A percentile compares a stretch with the other conserved stretches of the same genome.
These are phyloP conservation scores for Coemansia sp. DNA, from an alignment of 192 early-diverging fungal species.

Conservation along the genomic window DNA sequence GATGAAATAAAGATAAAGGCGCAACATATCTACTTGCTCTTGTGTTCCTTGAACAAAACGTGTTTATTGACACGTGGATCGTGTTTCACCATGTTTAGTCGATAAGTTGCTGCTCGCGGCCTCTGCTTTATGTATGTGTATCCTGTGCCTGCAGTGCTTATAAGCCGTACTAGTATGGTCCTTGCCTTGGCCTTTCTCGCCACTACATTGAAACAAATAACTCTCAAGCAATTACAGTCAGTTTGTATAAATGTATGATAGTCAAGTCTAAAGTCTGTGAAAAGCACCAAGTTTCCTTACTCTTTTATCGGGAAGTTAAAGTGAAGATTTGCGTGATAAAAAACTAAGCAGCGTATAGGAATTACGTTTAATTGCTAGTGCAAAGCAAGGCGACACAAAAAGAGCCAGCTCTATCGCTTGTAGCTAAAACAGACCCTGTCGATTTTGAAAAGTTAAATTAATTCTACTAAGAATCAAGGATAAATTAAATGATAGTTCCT, in stretches of 20 bases:
- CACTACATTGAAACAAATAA: conserved; percentile 51
- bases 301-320: background rate
- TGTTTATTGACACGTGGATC: conserved; percentile 89
- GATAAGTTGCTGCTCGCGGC: conserved; percentile 69
- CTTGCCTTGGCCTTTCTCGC: conserved; percentile 84
- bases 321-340: background rate
- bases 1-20: background rate
- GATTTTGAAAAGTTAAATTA: background rate
- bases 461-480: background rate
- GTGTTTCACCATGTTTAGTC: conserved; percentile 89
- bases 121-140: conserved; percentile 84
- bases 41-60: conserved; percentile 85
- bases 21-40: conserved; percentile 59
- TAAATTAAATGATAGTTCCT: background rate
- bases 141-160: conserved; percentile 89
- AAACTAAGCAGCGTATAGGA: background rate
- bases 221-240: background rate
- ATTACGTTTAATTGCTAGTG: background rate
- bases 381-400: background rate
- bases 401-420: background rate
- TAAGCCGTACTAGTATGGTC: conserved; percentile 80
- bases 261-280: background rate
- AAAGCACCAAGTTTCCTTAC: background rate
- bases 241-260: background rate
- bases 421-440: too few species aligned